Evolutionary conservation across 1,284 basidiomycete genomes (phyloP), one percentile per base, ranked within the genome.

Genomic region (Fomitopsis schrenkii): DNA sequence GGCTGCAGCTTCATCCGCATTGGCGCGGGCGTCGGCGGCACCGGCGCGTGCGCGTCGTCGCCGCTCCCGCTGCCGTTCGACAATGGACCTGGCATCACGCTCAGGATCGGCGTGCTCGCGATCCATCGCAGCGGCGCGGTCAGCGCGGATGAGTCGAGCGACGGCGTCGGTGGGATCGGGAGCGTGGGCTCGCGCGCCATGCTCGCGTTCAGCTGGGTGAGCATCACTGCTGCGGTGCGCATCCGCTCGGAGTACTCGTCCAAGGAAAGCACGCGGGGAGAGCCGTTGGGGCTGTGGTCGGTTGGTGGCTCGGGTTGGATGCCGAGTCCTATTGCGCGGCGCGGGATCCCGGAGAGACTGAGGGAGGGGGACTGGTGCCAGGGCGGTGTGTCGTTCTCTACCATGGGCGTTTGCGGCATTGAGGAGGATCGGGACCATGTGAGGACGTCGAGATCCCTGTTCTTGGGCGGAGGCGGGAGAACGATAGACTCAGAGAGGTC

Each of bases 231-330:
- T 1, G 97, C 97, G 10, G 95, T 98, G 15, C 94, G 88, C 97
- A 99, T 99, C 48, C 97, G 87, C 70, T 98, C 94, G 0, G 97
- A 97, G 73, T 99, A 99, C 68, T 99, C 97, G 70, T 99, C 96
- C 35, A 99, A 79, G 1, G 89, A 90, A 2, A 81, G 64, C n/a
- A 71, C 65, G 30, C 67, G 69, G 5, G 60, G 55, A 1, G 59
- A 38, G 26, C 48, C 57, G 58, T 63, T 19, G 38, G 60, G 40
- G 44, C 64, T 59, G 53, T 17, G 42, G 60, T 60, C 60, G 1
- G 12, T 17, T 33, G 35, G 60, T 33, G 58, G 59, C 35, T 61
- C 55, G 45, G 59, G 53, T 54, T 50, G 41, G 55, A 53, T 38
- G 59, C 56, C 19, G 58, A 26, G 15, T 50, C 46, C 44, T 62